These are phyloP conservation scores for Acacia acuminata DNA, from an alignment of 306 rosid genomes.

Conservation along the genomic window DNA sequence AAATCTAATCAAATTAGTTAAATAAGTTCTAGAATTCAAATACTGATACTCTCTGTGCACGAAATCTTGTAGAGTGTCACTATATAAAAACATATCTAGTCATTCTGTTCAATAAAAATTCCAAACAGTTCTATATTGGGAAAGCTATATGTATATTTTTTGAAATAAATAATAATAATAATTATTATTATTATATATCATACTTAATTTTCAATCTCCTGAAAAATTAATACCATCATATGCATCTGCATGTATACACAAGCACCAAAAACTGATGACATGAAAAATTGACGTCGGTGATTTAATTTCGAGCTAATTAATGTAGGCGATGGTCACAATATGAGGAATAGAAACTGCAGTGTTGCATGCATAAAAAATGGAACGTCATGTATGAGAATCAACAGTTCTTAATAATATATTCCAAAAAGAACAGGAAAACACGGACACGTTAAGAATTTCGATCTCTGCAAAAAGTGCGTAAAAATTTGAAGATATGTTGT, in stretches of 20 bases:
- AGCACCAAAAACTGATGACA: no score
- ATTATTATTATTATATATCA: no score
- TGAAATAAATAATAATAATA: no score
- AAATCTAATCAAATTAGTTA: no score
- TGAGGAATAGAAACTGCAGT: not conserved
- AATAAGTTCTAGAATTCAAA: no score
- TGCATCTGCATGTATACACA: no score
- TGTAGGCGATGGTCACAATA: not conserved
- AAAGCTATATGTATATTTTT: no score
- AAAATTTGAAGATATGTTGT: not conserved
- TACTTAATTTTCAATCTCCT: not conserved
- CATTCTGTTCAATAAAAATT: no score
- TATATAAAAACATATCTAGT: no score
- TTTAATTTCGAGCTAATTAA: not conserved
- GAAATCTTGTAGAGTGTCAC: no score
- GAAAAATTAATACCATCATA: not conserved
- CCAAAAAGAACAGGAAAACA: not conserved
- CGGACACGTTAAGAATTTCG: constrained; percentile 8
- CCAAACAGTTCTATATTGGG: no score
- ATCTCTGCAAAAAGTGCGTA: not conserved
- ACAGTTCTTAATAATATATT: not conserved
- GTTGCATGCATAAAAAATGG: not conserved
- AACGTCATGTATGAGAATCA: not conserved
- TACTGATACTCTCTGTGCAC: no score
- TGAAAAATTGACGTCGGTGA: not conserved